A percentile compares a stretch with the other conserved stretches of the same genome.
phyloP scores from a whole-genome alignment of 305 asterid genomes.

The Fraxinus dipetala region DNA sequence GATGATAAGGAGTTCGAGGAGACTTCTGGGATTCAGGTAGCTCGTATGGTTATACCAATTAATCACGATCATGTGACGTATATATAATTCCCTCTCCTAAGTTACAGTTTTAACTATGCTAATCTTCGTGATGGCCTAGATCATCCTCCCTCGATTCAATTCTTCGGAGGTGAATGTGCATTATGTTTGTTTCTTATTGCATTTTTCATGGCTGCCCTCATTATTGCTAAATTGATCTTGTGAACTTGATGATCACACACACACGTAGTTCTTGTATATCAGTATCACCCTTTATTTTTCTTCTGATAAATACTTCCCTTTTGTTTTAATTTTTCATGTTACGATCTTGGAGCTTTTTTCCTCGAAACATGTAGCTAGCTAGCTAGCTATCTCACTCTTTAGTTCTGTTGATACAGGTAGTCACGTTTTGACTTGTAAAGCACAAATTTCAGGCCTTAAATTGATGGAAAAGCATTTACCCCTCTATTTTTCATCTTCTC shows the following conservation, averaged over 20 bases:
- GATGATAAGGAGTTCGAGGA: constrained; percentile 82
- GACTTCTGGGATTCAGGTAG: constrained; percentile 84
- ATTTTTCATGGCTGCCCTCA: neutral
- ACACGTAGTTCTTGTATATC: neutral
- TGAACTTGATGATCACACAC: neutral
- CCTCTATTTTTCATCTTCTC: constrained; percentile 42
- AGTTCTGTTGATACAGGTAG: constrained; percentile 26
- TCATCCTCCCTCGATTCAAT: no score
- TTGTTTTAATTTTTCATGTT: constrained; percentile 28
- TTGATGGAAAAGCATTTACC: constrained; percentile 45
- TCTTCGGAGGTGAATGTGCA: no score
- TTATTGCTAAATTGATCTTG: neutral
- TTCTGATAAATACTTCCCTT: constrained; percentile 6
- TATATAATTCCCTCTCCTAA: neutral
- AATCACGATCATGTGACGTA: neutral
- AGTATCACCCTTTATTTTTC: neutral
- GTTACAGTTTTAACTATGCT: no score
- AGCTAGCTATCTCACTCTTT: constrained; percentile 3
- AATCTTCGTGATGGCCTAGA: no score
- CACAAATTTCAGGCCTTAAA: constrained; percentile 38
- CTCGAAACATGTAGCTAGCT: neutral
- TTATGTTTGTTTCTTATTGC: neutral
- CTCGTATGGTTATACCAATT: constrained; percentile 43
- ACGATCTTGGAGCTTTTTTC: neutral
- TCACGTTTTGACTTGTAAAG: constrained; percentile 52